Conservation (phyloP, 768 basidiomycete species). For the Agaricus sinodeliciosus region DNA sequence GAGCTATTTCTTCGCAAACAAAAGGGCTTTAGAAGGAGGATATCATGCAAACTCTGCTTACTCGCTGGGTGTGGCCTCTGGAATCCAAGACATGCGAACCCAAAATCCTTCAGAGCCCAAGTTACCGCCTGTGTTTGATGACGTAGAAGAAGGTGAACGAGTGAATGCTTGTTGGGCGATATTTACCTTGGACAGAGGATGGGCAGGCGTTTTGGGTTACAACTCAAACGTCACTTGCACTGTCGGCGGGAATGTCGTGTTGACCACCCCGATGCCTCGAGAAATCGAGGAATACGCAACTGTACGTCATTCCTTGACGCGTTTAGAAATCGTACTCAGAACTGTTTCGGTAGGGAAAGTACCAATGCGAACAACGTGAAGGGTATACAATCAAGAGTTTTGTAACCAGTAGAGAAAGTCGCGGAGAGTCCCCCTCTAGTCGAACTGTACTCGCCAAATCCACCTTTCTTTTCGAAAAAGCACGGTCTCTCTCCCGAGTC, state of each 20-base stretch:
- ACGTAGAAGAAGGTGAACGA: constrained; percentile 30
- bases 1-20: constrained; percentile 47
- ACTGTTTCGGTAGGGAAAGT: background rate
- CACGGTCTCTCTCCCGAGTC: background rate
- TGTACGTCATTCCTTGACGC: constrained; percentile 13
- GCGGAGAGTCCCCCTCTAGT: background rate
- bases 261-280: constrained; percentile 34
- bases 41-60: constrained; percentile 34
- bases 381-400: constrained; percentile 1
- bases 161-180: constrained; percentile 32
- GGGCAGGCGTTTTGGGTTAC: constrained; percentile 37
- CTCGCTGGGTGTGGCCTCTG: constrained; percentile 27
- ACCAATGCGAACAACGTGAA: background rate
- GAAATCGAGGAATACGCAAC: constrained; percentile 28
- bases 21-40: constrained; percentile 38
- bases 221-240: constrained; percentile 22
- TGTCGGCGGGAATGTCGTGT: constrained; percentile 9
- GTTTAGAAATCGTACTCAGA: too few species aligned
- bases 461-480: constrained; percentile 4
- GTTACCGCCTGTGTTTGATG: constrained; percentile 21
- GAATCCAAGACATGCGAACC: constrained; percentile 29
- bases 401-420: background rate
- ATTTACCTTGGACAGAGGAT: constrained; percentile 27
- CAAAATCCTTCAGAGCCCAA: constrained; percentile 21
- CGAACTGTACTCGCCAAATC: constrained; percentile 5